Percentiles rank a stretch among this genome's conserved stretches.
Evolutionary conservation across 495 filamentous ascomycete species (phyloP).

Genomic region (Talaromyces nanjingensis): DNA sequence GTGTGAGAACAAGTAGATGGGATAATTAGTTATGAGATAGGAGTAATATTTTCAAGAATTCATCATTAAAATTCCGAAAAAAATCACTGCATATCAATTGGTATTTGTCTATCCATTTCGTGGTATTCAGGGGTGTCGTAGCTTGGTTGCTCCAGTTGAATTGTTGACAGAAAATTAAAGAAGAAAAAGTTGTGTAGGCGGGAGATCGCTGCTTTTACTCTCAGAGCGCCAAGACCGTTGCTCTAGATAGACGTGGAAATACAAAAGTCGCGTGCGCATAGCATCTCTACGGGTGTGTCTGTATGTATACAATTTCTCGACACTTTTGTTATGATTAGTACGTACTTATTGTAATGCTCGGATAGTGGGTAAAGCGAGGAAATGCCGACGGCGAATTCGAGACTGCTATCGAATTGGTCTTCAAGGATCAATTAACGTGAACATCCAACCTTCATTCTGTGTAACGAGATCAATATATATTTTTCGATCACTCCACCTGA

Average conservation of each 20-base stretch:
- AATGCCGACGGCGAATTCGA: too few species aligned
- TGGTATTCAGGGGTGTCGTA: not conserved
- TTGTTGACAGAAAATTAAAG: not conserved
- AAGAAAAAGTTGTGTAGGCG: not conserved
- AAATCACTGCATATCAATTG: not conserved
- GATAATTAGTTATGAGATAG: not conserved
- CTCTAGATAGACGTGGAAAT: not conserved
- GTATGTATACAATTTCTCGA: not conserved
- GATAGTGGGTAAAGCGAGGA: too few species aligned
- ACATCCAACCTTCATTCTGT: too few species aligned
- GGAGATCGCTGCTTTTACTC: not conserved
- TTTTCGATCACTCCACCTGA: too few species aligned
- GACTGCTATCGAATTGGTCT: too few species aligned
- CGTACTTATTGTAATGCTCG: too few species aligned
- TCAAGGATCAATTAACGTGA: too few species aligned
- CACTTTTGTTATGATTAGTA: too few species aligned
- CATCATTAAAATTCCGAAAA: not conserved
- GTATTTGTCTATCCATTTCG: too few species aligned
- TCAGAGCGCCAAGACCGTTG: not conserved
- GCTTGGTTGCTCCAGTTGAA: not conserved
- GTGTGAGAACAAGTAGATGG: not conserved
- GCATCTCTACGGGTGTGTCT: not conserved
- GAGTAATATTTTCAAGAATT: not conserved
- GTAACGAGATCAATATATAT: too few species aligned
- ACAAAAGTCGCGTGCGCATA: not conserved